Base-by-base conservation (phyloP, 345 rosid genomes). In the Cardamine chenopodiifolia region DNA sequence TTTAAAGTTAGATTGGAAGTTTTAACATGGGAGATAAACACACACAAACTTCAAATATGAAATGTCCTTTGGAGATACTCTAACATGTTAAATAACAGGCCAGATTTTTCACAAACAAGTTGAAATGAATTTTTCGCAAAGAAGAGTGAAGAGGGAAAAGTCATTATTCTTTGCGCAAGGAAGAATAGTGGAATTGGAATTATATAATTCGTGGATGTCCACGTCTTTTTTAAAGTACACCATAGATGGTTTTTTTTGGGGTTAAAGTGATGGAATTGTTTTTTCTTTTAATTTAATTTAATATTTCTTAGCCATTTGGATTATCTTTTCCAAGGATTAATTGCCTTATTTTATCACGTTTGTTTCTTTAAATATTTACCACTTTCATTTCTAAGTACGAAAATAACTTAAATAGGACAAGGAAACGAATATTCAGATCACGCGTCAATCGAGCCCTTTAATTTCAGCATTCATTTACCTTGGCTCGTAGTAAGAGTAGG, bases 391-490 rank as follows among this genome's bases (percentile, higher is more conserved):
- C 7, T 28, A 28, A 6, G 5, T n/a, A n/a, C n/a, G n/a, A n/a
- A n/a, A n/a, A n/a, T n/a, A n/a, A n/a, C n/a, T n/a, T n/a, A n/a
- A n/a, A n/a, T n/a, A n/a, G n/a, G n/a, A n/a, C n/a, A n/a, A n/a
- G n/a, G n/a, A n/a, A n/a, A n/a, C 53, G 37, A 62, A 14, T 22
- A 35, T 13, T 15, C 37, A 55, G 5, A 2, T 10, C 17, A 45
- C 39, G 68, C 68, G 54, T 44, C 35, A n/a, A 26, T 62, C 50
- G 13, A 37, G 48, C 14, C 35, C 8, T 22, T 61, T 23, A 20
- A 61, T 14, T 62, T 42, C 9, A 28, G 40, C 54, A 17, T 63
- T 57, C 40, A 55, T 55, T n/a, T 26, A 56, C 40, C 14, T 57
- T 31, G 23, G 8, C 19, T 9, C 14, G 22, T n/a, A 8, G 61